Evolutionary conservation across 768 basidiomycete genomes (phyloP), one percentile per base, ranked within the genome.

Genomic region (Brasilioporus rufonigricans): DNA sequence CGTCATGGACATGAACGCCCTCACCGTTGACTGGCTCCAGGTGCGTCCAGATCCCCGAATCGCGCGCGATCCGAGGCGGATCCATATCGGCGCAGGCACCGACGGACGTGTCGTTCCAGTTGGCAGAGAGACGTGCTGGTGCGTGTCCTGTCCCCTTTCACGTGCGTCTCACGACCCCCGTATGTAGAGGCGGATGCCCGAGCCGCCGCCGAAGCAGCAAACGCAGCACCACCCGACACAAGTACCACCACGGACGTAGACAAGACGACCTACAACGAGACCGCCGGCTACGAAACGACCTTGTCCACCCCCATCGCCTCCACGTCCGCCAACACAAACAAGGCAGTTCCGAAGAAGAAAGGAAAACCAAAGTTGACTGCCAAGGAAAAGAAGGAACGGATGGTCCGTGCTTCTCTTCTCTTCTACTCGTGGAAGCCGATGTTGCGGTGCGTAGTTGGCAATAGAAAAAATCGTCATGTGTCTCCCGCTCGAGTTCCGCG

Each of bases 21-120:
- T 96, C 53, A 93, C 93, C n/a, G 86, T 86, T 0, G 94, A 97
- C 67, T 97, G 93, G 93, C 84, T 83, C 1, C 88, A 94, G 79
- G 92, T 87, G 57, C 12, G 64, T 40, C 29, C 6, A n/a, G 1
- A 3, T 33, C 19, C 0, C 40, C 31, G 4, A 8, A 41, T 29
- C 38, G 12, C 7, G 0, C 10, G 32, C 21, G 0, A 1, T 10
- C 24, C 44, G 11, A 13, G 36, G 24, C 40, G n/a, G 31, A 29
- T 16, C 19, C 12, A 27, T 43, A 7, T 16, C 23, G 48, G 29
- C 40, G 4, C 38, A 87, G 87, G 83, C 83, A 23, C 86, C 87
- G 0, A 77, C 77, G 6, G 77, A 81, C 44, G 76, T 73, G 16
- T 87, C 86, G 0, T 91, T 85, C 61, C 61, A 68, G 13, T 59